phyloP scores from a whole-genome alignment of 2,329 filamentous ascomycete species.

The Pseudogymnoascus sp. region DNA sequence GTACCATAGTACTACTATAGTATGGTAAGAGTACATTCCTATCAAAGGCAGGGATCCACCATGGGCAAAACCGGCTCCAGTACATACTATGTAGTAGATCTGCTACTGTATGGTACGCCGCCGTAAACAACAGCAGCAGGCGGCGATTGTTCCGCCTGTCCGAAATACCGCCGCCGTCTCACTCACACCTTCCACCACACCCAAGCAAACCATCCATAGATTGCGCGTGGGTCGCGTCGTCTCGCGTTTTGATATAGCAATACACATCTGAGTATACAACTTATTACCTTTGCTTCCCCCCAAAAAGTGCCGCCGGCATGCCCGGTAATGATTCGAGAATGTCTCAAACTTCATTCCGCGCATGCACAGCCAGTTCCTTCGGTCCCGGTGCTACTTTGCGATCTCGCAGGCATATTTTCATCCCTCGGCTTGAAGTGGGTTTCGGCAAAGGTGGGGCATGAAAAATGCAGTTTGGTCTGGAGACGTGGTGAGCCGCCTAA shows the following conservation, averaged over 20 bases:
- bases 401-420: neutral
- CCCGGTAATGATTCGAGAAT: neutral
- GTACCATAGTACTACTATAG: too few species aligned
- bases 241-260: neutral
- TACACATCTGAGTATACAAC: neutral
- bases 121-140: neutral
- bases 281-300: neutral
- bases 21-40: neutral
- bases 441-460: neutral
- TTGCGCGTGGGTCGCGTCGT: neutral
- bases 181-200: neutral
- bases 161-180: neutral
- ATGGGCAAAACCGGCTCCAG: conserved; percentile 5
- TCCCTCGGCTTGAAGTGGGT: conserved; percentile 8
- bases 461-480: conserved; percentile 12
- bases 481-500: conserved; percentile 10
- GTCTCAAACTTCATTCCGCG: neutral
- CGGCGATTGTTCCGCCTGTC: conserved; percentile 4
- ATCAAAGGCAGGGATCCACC: neutral
- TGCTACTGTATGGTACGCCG: neutral
- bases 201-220: neutral
- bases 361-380: neutral
- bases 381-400: neutral
- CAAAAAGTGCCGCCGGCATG: neutral
- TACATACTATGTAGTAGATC: too few species aligned